These are phyloP conservation scores for Acephala macrosclerotiorum DNA, from an alignment of 2,329 filamentous ascomycete genomes.

Conservation along the genomic window DNA sequence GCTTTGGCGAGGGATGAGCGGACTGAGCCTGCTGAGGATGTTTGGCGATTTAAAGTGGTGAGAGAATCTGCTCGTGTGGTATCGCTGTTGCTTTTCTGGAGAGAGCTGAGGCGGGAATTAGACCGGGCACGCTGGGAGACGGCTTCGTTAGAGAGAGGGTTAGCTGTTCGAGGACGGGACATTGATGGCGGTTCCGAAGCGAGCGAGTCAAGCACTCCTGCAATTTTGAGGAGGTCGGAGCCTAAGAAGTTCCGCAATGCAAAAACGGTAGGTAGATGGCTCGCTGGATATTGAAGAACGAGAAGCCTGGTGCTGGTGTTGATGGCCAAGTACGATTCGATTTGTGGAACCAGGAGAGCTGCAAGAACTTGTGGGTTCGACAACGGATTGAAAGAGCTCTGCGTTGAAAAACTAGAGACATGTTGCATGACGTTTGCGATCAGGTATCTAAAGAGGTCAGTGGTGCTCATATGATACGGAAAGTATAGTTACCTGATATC, in stretches of 20 bases:
- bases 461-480: not conserved
- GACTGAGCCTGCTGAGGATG: not conserved
- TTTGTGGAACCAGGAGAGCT: constrained; percentile 63
- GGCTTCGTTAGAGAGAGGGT: constrained; percentile 31
- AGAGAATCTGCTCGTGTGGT: not conserved
- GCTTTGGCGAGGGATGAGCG: not conserved
- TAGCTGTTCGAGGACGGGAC: constrained; percentile 27
- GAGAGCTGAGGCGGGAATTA: constrained; percentile 11
- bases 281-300: constrained; percentile 64
- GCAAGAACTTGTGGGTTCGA: constrained; percentile 62
- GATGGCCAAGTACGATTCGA: constrained; percentile 64
- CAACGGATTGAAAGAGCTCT: constrained; percentile 60
- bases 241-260: constrained; percentile 66
- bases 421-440: constrained; percentile 67
- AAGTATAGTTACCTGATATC: constrained; percentile 59
- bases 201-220: constrained; percentile 55
- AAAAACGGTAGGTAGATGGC: constrained; percentile 62
- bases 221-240: constrained; percentile 62
- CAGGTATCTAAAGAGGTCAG: constrained; percentile 56
- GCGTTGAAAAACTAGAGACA: constrained; percentile 54
- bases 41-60: constrained; percentile 6
- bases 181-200: constrained; percentile 39
- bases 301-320: constrained; percentile 62
- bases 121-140: constrained; percentile 14
- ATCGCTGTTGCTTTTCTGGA: not conserved